Base-by-base conservation (phyloP, 2,329 filamentous ascomycete genomes). In the Cladosporium sp. region DNA sequence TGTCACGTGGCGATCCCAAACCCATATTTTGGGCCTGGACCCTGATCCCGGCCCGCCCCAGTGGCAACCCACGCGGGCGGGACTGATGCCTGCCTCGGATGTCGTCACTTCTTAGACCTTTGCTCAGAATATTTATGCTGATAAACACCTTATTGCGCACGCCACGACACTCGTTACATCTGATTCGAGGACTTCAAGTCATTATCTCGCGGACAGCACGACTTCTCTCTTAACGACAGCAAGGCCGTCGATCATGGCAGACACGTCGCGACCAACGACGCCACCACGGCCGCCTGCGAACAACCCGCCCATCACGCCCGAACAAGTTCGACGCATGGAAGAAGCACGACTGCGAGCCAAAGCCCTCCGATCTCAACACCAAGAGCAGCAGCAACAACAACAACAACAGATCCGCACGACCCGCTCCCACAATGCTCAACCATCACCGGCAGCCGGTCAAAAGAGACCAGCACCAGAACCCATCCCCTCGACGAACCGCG, bases 341-440 rank as follows among this genome's bases (percentile, higher is more conserved):
- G 84, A 92, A 68, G 91, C 85, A 61, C 83, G 92, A 17, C 80
- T 96, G 22, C 88, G 84, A 70, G 89, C 93, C 50, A 97, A 96
- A 77, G 91, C 90, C 2, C 76, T 91, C 15, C 86, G 88, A 52
- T 20, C 45, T 27, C 45, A 48, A 24, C 45, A 48, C 13, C 82
- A 88, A 58, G 84, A 86, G 62, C 80, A 80, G 52, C 83, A 56
- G 61, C 59, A 60, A 51, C 34, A 64, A 50, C n/a, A n/a, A n/a
- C 43, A 30, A 51, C 63, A 32, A 53, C 64, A 54, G 30, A 58
- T 52, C 43, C 65, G 52, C 53, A 59, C 49, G n/a, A 32, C 52
- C 13, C 48, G 51, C 2, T 54, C 49, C 20, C 41, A 58, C 29
- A 43, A 49, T 52, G 54, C 64, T 53, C 67, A 56, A 42, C 56